phyloP scores from a whole-genome alignment of 371 early-diverging fungal species.

The Blastocladiella emersonii region DNA sequence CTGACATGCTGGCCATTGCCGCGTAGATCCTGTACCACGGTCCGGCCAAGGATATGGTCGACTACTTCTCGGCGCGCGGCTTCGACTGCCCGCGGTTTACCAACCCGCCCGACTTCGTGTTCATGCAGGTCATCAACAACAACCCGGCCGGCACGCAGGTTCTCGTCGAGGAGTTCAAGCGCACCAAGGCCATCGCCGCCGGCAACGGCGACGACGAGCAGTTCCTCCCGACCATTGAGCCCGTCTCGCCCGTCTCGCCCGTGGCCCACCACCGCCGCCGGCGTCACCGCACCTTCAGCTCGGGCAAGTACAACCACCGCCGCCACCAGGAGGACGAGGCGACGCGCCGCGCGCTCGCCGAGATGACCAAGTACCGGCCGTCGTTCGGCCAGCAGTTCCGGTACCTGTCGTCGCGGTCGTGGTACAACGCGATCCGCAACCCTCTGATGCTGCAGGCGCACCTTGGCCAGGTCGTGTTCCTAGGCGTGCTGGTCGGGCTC shows the following conservation, averaged over 20 bases:
- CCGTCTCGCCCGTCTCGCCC: too few relatives aligned
- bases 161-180: too few relatives aligned
- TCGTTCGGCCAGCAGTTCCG: background rate
- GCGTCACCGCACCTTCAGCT: too few relatives aligned
- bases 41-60: constrained; percentile 21
- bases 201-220: too few relatives aligned
- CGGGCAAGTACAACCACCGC: too few relatives aligned
- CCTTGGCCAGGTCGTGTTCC: constrained; percentile 18
- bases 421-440: constrained; percentile 22
- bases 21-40: constrained; percentile 42
- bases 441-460: constrained; percentile 17
- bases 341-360: too few relatives aligned
- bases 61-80: constrained; percentile 31
- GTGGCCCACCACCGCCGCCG: too few relatives aligned
- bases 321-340: too few relatives aligned
- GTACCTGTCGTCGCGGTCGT: constrained; percentile 15
- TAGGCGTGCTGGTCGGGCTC: constrained; percentile 26
- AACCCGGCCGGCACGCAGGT: too few relatives aligned
- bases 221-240: too few relatives aligned
- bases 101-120: constrained; percentile 56
- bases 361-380: constrained; percentile 2
- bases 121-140: constrained; percentile 22
- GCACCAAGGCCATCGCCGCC: too few relatives aligned
- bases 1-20: too few relatives aligned
- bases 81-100: constrained; percentile 39